phyloP scores from a whole-genome alignment of 106 monocot genomes.

The Apostasia ramifera region DNA sequence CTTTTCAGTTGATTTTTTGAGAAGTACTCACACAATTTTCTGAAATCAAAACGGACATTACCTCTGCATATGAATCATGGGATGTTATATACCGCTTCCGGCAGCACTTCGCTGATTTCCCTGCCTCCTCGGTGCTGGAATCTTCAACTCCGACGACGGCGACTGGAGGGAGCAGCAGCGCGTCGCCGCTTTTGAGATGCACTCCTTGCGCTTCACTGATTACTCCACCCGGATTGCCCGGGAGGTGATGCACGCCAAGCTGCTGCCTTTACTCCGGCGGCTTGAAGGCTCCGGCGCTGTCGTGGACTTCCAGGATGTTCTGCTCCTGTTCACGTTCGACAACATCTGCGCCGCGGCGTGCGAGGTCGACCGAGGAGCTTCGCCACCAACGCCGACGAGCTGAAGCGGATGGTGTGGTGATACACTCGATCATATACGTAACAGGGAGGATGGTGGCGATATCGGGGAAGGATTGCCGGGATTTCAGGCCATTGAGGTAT shows the following conservation, averaged over 20 bases:
- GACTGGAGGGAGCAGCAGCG: conserved; percentile 69
- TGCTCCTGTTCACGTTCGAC: conserved; percentile 88
- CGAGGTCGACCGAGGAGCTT: conserved; percentile 42
- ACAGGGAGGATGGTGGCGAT: conserved; percentile 60
- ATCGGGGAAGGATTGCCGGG: conserved; percentile 84
- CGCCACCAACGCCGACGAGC: background rate
- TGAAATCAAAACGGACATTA: conserved; percentile 2
- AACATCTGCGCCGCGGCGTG: conserved; percentile 81
- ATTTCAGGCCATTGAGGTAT: conserved; percentile 81
- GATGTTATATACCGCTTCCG: conserved; percentile 46
- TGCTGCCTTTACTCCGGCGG: conserved; percentile 31
- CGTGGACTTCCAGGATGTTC: conserved; percentile 66
- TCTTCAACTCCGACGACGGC: conserved; percentile 84
- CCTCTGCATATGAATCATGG: conserved; percentile 58
- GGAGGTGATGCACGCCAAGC: conserved; percentile 45
- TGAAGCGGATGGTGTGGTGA: conserved; percentile 68
- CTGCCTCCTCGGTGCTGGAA: conserved; percentile 63
- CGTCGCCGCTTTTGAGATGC: conserved; percentile 74
- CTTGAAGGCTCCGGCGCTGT: background rate
- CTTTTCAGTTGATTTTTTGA: too few relatives aligned
- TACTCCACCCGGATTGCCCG: conserved; percentile 34
- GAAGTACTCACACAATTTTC: too few relatives aligned
- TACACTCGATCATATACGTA: conserved; percentile 64
- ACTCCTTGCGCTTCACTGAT: conserved; percentile 43
- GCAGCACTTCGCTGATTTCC: conserved; percentile 64